Percentiles rank a stretch among this genome's conserved stretches.
Evolutionary conservation across 495 filamentous ascomycete genomes (phyloP).

Genomic region (Daldinia caldariorum): DNA sequence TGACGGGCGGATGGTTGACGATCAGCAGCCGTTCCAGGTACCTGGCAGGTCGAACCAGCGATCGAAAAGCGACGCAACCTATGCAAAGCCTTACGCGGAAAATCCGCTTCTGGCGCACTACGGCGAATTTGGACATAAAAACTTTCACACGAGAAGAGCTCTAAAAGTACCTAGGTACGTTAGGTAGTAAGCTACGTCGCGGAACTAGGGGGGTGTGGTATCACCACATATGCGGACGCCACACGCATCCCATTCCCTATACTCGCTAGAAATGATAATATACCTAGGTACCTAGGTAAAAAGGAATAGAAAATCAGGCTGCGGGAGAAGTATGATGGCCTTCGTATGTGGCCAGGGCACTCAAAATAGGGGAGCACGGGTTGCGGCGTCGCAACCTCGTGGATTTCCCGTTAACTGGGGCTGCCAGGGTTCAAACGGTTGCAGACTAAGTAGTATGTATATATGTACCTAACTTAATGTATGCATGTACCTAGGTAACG

Average conservation of each 20-base stretch:
- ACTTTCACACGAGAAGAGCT: not conserved
- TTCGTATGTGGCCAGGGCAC: not conserved
- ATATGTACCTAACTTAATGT: not conserved
- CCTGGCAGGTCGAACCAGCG: conserved; percentile 18
- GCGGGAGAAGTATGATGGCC: conserved; percentile 2
- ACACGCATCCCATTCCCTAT: not conserved
- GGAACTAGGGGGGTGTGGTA: conserved; percentile 3
- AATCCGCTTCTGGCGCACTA: conserved; percentile 27
- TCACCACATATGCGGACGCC: conserved; percentile 14
- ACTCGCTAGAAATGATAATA: not conserved
- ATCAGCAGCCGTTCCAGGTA: conserved; percentile 34
- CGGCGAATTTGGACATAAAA: conserved; percentile 3
- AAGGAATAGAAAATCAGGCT: not conserved
- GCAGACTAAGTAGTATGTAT: conserved; percentile 19
- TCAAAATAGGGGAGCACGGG: conserved; percentile 17
- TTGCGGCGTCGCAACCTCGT: conserved; percentile 38
- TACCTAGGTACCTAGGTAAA: no score
- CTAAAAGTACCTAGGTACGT: conserved; percentile 8
- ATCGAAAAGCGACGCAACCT: conserved; percentile 9
- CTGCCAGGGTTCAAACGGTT: conserved; percentile 22
- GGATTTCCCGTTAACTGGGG: conserved; percentile 36
- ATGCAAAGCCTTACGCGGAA: conserved; percentile 30
- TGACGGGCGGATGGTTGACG: conserved; percentile 9
- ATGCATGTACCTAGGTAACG: conserved; percentile 29
- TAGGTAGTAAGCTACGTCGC: conserved; percentile 1